These are phyloP conservation scores for Cenchrus purpureus DNA, from an alignment of 176 grass and related monocot species.

Conservation along the genomic window DNA sequence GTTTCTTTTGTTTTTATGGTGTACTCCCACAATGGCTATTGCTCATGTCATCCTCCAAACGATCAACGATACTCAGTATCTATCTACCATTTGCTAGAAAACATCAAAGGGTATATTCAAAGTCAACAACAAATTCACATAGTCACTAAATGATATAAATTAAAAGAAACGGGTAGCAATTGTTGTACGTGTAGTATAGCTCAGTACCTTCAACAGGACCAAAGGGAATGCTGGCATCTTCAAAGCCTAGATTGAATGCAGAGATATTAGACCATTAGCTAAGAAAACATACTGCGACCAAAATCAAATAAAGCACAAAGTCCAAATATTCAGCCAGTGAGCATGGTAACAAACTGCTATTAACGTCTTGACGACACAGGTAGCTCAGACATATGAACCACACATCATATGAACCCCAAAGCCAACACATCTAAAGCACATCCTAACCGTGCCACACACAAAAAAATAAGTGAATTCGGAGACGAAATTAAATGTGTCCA, in stretches of 20 bases:
- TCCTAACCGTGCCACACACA: neutral
- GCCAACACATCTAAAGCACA: neutral
- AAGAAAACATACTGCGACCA: neutral
- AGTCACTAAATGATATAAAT: neutral
- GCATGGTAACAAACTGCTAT: neutral
- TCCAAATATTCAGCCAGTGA: neutral
- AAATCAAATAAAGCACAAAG: conserved; percentile 16
- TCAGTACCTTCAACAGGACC: conserved; percentile 87
- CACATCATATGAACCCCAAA: neutral
- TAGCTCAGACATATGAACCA: neutral
- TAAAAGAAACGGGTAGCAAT: neutral
- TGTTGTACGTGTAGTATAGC: conserved; percentile 3
- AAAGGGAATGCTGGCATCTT: conserved; percentile 85
- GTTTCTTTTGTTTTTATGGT: neutral
- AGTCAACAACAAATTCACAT: neutral
- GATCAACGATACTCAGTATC: conserved; percentile 62
- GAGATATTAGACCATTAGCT: conserved; percentile 37
- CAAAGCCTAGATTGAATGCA: conserved; percentile 66
- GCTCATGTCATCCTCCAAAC: conserved; percentile 58
- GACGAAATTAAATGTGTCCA: neutral
- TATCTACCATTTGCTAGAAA: conserved; percentile 73
- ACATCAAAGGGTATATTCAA: conserved; percentile 19
- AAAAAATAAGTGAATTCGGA: neutral
- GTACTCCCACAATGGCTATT: no score
- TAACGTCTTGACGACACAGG: neutral